These are phyloP conservation scores for Amanita exitialis DNA, from an alignment of 768 basidiomycete species.

Conservation along the genomic window DNA sequence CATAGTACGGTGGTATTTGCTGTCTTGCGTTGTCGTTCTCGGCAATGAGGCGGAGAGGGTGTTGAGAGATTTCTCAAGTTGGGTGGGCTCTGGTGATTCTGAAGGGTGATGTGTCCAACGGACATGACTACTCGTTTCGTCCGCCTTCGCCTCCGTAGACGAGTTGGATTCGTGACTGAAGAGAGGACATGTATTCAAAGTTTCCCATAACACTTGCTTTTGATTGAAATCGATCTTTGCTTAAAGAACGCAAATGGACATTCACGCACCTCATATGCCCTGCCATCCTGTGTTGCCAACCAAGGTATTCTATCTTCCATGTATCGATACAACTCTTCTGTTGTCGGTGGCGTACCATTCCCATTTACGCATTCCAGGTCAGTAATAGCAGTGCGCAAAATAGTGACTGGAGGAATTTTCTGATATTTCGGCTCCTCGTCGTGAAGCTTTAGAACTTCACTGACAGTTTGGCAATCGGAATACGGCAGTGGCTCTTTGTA, in stretches of 20 bases:
- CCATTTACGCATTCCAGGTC: slow-evolving; percentile 32
- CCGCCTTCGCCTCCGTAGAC: slow-evolving; percentile 13
- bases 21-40: slow-evolving; percentile 19
- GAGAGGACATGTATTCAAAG: slow-evolving; percentile 39
- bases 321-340: slow-evolving; percentile 49
- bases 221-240: not conserved
- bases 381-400: slow-evolving; percentile 54
- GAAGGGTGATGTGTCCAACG: slow-evolving; percentile 31
- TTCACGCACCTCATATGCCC: slow-evolving; percentile 40
- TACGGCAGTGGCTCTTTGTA: slow-evolving; percentile 38
- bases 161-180: slow-evolving; percentile 23
- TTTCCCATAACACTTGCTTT: slow-evolving; percentile 50
- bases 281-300: slow-evolving; percentile 42
- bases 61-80: slow-evolving; percentile 25
- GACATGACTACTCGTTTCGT: slow-evolving; percentile 4
- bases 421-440: slow-evolving; percentile 17
- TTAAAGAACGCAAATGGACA: not conserved
- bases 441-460: slow-evolving; percentile 26
- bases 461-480: slow-evolving; percentile 33
- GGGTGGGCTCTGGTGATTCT: slow-evolving; percentile 22
- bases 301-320: slow-evolving; percentile 51
- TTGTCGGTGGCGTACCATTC: slow-evolving; percentile 28
- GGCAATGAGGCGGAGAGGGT: slow-evolving; percentile 27
- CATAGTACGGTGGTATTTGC: slow-evolving; percentile 48
- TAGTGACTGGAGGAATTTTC: slow-evolving; percentile 37